phyloP scores from a whole-genome alignment of 345 rosid species.

The Gossypium ekmanianum region DNA sequence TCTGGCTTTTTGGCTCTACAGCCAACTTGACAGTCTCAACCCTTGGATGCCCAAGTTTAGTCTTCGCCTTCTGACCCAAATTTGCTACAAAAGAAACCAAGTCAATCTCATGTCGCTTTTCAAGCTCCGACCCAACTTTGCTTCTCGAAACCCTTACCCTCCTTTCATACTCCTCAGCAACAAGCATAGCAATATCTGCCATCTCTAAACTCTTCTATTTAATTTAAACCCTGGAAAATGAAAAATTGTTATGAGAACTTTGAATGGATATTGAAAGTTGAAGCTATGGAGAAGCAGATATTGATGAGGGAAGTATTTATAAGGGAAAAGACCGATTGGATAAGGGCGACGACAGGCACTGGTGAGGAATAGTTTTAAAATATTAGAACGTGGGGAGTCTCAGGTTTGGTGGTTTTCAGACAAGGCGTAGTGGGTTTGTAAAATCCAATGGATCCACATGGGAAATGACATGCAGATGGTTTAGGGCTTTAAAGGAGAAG shows the following conservation, averaged over 20 bases:
- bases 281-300: background rate
- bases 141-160: slow-evolving; percentile 30
- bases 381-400: background rate
- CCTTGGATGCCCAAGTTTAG: background rate
- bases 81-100: slow-evolving; percentile 9
- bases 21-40: slow-evolving; percentile 18
- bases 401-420: background rate
- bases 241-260: too few relatives aligned
- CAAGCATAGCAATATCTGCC: slow-evolving; percentile 64
- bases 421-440: background rate
- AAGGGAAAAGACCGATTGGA: slow-evolving; percentile 13
- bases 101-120: background rate
- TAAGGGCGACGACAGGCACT: slow-evolving; percentile 12
- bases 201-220: background rate
- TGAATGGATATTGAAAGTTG: background rate
- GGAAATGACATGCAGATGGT: background rate
- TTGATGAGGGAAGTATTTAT: background rate
- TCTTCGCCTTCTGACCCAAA: slow-evolving; percentile 16
- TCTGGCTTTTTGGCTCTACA: slow-evolving; percentile 31
- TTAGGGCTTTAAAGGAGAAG: too few relatives aligned
- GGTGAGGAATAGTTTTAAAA: background rate
- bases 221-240: background rate
- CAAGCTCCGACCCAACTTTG: background rate
- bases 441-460: background rate
- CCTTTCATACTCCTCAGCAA: slow-evolving; percentile 60